A percentile compares a stretch with the other conserved stretches of the same genome.
Conservation (phyloP, 2,329 filamentous ascomycete genomes). For the Epicoccum nigrum region DNA sequence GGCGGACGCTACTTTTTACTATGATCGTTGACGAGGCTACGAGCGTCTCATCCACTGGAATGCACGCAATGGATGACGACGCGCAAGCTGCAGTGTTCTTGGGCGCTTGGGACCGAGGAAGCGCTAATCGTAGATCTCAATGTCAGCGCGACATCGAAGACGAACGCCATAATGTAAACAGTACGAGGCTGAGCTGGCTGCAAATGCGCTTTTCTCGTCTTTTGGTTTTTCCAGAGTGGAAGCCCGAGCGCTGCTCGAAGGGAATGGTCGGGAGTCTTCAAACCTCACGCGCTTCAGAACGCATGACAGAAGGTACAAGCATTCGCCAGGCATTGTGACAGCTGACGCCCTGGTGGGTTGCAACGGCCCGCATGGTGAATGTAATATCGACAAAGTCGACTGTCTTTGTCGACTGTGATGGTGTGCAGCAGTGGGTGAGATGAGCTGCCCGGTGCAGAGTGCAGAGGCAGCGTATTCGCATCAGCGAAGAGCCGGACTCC, state of each 20-base stretch:
- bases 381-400: constrained; percentile 1
- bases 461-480: constrained; percentile 5
- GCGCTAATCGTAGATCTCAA: constrained; percentile 14
- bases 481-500: constrained; percentile 11
- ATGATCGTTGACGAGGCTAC: constrained; percentile 6
- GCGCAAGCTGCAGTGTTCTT: constrained; percentile 4
- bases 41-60: constrained; percentile 6
- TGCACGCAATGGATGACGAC: constrained; percentile 20
- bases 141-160: constrained; percentile 9
- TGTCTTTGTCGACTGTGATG: not conserved
- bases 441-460: constrained; percentile 6
- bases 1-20: not conserved
- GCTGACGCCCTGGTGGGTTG: not conserved
- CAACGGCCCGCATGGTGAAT: constrained; percentile 1
- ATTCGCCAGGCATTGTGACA: constrained; percentile 5
- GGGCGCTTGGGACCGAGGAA: constrained; percentile 8
- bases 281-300: constrained; percentile 3
- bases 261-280: constrained; percentile 4
- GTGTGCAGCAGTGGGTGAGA: not conserved
- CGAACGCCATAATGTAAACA: not conserved
- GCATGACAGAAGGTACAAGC: constrained; percentile 4
- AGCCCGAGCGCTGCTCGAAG: constrained; percentile 5
- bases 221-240: not conserved
- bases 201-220: constrained; percentile 4
- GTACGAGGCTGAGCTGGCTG: constrained; percentile 1